Evolutionary conservation across 2,329 filamentous ascomycete genomes (phyloP).

Genomic region (Trichophyton mentagrophytes): DNA sequence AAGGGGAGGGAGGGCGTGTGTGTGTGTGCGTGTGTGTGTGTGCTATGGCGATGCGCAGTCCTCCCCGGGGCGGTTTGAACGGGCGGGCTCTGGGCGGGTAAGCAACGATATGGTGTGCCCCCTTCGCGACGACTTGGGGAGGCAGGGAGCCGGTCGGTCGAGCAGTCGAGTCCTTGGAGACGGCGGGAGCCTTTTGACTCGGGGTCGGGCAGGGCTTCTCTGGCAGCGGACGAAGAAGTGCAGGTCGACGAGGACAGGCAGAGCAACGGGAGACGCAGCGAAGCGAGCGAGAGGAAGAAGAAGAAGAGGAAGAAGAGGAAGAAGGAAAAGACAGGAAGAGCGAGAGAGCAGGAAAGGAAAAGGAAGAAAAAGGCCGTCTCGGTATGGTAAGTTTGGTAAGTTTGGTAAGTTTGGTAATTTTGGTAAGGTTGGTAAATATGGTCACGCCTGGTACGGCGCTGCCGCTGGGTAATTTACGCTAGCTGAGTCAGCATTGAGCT

Average conservation of each 20-base stretch:
- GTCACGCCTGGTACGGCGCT: too few relatives aligned
- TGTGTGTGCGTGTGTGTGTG: too few relatives aligned
- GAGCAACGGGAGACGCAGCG: background rate
- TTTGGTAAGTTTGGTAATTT: too few relatives aligned
- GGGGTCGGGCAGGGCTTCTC: too few relatives aligned
- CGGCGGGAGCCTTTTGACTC: too few relatives aligned
- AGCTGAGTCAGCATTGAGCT: too few relatives aligned
- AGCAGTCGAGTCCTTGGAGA: too few relatives aligned
- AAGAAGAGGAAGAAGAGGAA: background rate
- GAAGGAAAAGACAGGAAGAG: background rate
- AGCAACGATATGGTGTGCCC: too few relatives aligned
- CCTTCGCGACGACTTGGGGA: background rate
- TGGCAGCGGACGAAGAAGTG: too few relatives aligned
- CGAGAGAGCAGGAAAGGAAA: too few relatives aligned
- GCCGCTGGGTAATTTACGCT: too few relatives aligned
- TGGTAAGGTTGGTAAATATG: too few relatives aligned
- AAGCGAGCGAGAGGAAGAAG: background rate
- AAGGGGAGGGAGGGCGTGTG: background rate
- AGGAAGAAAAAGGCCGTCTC: background rate
- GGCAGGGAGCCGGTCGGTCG: background rate
- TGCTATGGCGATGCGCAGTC: slow-evolving; percentile 2
- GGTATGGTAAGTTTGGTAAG: background rate
- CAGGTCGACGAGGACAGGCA: background rate
- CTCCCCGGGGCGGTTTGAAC: background rate
- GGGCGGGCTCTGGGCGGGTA: background rate